A percentile compares a stretch with the other conserved stretches of the same genome.
Evolutionary conservation across 2,329 filamentous ascomycete species (phyloP).

Genomic region (Aspergillaceae sp.): DNA sequence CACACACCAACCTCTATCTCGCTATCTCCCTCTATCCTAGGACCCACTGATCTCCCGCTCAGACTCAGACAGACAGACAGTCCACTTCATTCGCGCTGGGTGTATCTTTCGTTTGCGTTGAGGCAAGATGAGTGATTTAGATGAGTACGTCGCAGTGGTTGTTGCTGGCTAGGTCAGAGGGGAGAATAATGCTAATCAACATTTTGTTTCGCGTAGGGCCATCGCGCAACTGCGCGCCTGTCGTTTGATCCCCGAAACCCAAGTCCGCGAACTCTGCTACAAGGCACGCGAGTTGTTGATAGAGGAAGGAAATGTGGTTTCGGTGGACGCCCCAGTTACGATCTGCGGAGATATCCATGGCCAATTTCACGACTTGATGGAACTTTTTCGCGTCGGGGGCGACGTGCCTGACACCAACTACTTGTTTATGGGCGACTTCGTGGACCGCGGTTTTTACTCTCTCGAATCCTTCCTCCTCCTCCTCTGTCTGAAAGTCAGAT

Average conservation of each 20-base stretch:
- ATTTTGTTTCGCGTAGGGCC: conserved; percentile 49
- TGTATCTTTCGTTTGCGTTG: conserved; percentile 2
- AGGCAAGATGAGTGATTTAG: conserved; percentile 76
- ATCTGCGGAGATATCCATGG: conserved; percentile 97
- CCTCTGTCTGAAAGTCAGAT: conserved; percentile 91
- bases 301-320: conserved; percentile 95
- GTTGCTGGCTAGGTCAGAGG: background rate
- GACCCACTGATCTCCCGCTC: conserved; percentile 10
- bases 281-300: conserved; percentile 93
- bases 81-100: background rate
- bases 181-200: conserved; percentile 10
- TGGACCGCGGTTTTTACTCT: conserved; percentile 96
- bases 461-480: conserved; percentile 94
- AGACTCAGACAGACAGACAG: background rate
- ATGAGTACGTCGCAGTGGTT: conserved; percentile 54
- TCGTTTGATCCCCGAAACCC: conserved; percentile 86
- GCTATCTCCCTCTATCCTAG: conserved; percentile 6
- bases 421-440: conserved; percentile 97
- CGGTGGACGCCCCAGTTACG: conserved; percentile 88
- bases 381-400: conserved; percentile 85
- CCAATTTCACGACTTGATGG: conserved; percentile 95
- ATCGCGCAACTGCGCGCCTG: conserved; percentile 94
- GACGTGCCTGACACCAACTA: conserved; percentile 95
- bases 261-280: conserved; percentile 95
- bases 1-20: conserved; percentile 2